Percentiles rank a stretch among this genome's conserved stretches.
Evolutionary conservation across 208 protist genomes (phyloP).

Genomic region (Phytomonas sp.): DNA sequence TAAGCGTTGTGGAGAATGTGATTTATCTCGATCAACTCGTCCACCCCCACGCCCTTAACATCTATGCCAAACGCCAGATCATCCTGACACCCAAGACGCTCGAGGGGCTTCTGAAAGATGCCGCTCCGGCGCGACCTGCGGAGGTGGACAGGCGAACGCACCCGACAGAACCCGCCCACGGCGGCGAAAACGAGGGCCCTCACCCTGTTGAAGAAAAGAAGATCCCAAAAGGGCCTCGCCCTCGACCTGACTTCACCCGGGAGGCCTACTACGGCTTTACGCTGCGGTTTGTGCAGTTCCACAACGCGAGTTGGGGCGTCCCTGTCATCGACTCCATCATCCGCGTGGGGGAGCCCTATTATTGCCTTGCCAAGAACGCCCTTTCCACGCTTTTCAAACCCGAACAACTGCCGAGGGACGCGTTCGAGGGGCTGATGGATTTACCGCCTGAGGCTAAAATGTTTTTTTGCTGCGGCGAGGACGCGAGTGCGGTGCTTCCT

Average conservation of each 20-base stretch:
- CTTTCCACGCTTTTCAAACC: conserved; percentile 15
- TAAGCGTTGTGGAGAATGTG: conserved; percentile 22
- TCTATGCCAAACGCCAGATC: conserved; percentile 11
- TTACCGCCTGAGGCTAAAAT: conserved; percentile 14
- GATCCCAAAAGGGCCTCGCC: not conserved
- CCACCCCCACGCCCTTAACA: conserved; percentile 12
- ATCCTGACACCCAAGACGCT: conserved; percentile 8
- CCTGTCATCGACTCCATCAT: conserved; percentile 8
- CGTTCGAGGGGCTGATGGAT: conserved; percentile 1
- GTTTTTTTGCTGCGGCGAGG: conserved; percentile 23
- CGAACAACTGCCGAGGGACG: not conserved
- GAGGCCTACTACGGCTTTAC: conserved; percentile 9
- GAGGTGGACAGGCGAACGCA: too few relatives aligned
- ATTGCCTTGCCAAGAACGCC: conserved; percentile 18
- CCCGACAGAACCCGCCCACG: too few relatives aligned
- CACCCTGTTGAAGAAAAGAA: too few relatives aligned
- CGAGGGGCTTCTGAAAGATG: not conserved
- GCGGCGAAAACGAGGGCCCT: too few relatives aligned
- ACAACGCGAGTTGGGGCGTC: conserved; percentile 15
- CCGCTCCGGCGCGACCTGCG: not conserved
- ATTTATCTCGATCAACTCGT: conserved; percentile 18
- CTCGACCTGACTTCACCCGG: conserved; percentile 9
- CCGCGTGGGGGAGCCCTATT: conserved; percentile 16
- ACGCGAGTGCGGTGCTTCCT: conserved; percentile 26
- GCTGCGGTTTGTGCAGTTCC: conserved; percentile 20